Base-by-base conservation (phyloP, 331 rosid genomes). In the Cydonia oblonga region DNA sequence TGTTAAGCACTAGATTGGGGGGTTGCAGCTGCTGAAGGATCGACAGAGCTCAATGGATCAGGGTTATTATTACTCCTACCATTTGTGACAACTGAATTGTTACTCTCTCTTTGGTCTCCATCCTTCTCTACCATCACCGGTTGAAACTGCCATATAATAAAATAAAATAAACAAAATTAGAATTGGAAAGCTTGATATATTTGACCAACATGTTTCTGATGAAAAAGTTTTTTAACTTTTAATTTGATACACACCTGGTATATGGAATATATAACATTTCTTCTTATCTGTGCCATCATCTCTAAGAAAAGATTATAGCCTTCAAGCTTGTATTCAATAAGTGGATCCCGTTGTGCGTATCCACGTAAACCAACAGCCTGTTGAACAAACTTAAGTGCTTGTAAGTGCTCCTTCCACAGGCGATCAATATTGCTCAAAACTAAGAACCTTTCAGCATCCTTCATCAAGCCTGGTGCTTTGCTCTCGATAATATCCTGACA, bases 241-340 rank as follows among this genome's bases (percentile, higher is more conserved):
- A n/a, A n/a, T n/a, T 14, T 32, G 12, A 64, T 59, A 58, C 86
- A 51, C 78, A 90, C 98, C 97, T 89, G 98, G 79, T 95, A 95
- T 26, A 95, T 90, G 33, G 98, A 91, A 82, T 89, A 95, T 30
- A 95, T 95, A 71, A 95, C 98, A 72, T 95, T 95, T 82, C 98
- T 89, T 86, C 98, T 85, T 42, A 95, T 77, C 52, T 95, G 97
- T 60, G 97, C 98, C 98, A 95, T 95, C 98, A 95, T 95, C 52
- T 95, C 98, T 76, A 95, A 83, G 96, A 95, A 95, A 82, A 95
- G 97, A 85, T 91, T 91, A 69, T 91, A 95, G 46, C 97, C 98
- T 87, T 95, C 98, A 11, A 95, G 96, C 76, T 91, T 95, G 76
- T 95, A 95, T 83, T 95, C 96, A 22, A 95, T 95, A 66, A 95